phyloP scores from a whole-genome alignment of 169 alveolate species.

The Plasmodium gaboni region DNA sequence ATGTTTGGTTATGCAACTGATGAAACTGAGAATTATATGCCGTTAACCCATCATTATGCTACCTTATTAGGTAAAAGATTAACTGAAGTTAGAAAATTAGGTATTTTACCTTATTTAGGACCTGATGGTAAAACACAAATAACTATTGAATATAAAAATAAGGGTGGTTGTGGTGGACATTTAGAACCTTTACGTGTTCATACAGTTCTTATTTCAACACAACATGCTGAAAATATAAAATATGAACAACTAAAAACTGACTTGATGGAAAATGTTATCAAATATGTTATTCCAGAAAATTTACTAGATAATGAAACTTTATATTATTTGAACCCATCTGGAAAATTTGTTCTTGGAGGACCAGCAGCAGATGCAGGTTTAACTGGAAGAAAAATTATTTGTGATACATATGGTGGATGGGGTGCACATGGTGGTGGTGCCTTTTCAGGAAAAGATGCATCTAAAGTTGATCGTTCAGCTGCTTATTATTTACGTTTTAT shows the following conservation, averaged over 20 bases:
- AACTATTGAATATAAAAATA: conserved; percentile 91
- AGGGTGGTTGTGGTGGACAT: conserved; percentile 88
- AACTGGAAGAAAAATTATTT: conserved; percentile 99
- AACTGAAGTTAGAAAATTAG: conserved; percentile 94
- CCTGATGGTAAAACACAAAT: conserved; percentile 99
- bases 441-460: conserved; percentile 99
- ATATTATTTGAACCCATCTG: conserved; percentile 97
- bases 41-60: conserved; percentile 97
- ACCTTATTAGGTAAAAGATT: conserved; percentile 94
- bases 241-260: conserved; percentile 89
- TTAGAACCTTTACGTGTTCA: conserved; percentile 94
- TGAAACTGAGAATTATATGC: conserved; percentile 98
- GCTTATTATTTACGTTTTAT: conserved; percentile 99
- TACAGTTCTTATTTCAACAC: conserved; percentile 95
- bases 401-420: conserved; percentile 99
- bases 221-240: conserved; percentile 87
- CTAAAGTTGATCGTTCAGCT: conserved; percentile 99
- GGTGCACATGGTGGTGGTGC: conserved; percentile 99
- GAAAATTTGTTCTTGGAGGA: conserved; percentile 98
- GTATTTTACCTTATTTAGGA: conserved; percentile 93
- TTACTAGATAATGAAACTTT: conserved; percentile 95
- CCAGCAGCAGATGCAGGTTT: conserved; percentile 99
- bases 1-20: conserved; percentile 99
- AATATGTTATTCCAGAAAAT: conserved; percentile 94
- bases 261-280: conserved; percentile 94